Evolutionary conservation across 768 basidiomycete species (phyloP), one percentile per base, ranked within the genome.

Genomic region (Naganishia vishniacii): DNA sequence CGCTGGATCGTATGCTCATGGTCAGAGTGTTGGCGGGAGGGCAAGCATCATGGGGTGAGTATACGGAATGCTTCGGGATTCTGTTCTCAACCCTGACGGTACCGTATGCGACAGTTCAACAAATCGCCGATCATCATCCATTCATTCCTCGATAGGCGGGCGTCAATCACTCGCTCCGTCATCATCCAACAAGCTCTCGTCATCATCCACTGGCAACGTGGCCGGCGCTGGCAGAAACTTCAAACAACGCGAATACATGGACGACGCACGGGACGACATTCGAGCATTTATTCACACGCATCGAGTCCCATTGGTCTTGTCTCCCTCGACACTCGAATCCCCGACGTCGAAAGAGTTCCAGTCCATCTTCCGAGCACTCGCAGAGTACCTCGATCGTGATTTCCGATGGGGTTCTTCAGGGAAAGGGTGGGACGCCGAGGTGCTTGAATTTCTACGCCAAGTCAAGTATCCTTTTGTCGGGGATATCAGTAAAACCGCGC

Each of bases 321-420:
- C 83, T 3, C 82, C 84, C 74, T 82, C 85, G 61, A 84, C 84
- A 1, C 80, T 95, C 3, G 80, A 82, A 48, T 88, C 85, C 48
- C 90, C 93, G 48, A 88, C 89, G 3, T 85, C 85, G 18, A 89
- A 89, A 68, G 91, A 93, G 67, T 97, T 89, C 72, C 84, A 89
- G 29, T 79, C 82, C 0, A 88, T 97, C 44, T 91, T 95, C 73
- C 84, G 88, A 60, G 86, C 86, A 65, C 82, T 98, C 15, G 81
- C 91, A 31, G 81, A 81, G 26, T 63, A 71, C 20, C 79, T 92
- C 13, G 92, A 97, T 72, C 31, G 53, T 4, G 53, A 56, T 56
- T 56, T 56, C 34, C 53, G 53, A 56, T 56, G 53, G 53, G 53
- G 53, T 15, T 37, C 37, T n/a, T 6, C 53, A 9, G 53, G 53